Evolutionary conservation across 2,329 filamentous ascomycete genomes (phyloP), one percentile per base, ranked within the genome.

Genomic region (Botrytis fragariae): DNA sequence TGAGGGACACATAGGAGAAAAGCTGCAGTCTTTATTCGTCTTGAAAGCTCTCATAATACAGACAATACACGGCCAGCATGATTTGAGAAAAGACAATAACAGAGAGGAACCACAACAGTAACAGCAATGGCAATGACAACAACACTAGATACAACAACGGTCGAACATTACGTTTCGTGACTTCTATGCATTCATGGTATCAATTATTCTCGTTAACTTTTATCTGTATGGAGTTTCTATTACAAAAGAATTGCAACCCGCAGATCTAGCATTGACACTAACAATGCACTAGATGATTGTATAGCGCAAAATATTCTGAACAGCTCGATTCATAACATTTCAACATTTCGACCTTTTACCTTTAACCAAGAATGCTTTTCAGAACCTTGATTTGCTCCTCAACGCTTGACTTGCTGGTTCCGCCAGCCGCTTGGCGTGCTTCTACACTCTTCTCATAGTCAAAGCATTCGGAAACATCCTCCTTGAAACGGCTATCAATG

Each of bases 381-480:
- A 86, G 76, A 10, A 85, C 86, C 78, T 87, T 83, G 76, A 92
- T 87, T 84, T 93, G 90, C 83, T 91, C 86, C 76, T 88, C 78
- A 10, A 92, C 91, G 37, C 88, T 87, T 20, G 87, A 87, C 83
- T 88, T 90, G 84, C 92, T 94, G 37, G 93, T 96, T 42, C 93
- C 93, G 37, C 94, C 94, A 77, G 90, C 90, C 4, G 93, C 91
- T 60, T 89, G 88, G 79, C 92, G 89, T 85, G 92, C 87, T 86
- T 97, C 94, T 10, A 97, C 93, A 74, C 91, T 93, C 76, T 88
- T 88, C 83, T 97, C 91, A 79, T 96, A 97, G 83, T 97, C 88
- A 80, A 97, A 92, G 39, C 89, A 88, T 65, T 88, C 84, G 64
- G 87, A 82, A 59, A 97, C 88, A 80, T 96, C 93, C 74, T 90